Evolutionary conservation across 257 asterid genomes (phyloP), one percentile per base, ranked within the genome.

Genomic region (Petunia secreta): DNA sequence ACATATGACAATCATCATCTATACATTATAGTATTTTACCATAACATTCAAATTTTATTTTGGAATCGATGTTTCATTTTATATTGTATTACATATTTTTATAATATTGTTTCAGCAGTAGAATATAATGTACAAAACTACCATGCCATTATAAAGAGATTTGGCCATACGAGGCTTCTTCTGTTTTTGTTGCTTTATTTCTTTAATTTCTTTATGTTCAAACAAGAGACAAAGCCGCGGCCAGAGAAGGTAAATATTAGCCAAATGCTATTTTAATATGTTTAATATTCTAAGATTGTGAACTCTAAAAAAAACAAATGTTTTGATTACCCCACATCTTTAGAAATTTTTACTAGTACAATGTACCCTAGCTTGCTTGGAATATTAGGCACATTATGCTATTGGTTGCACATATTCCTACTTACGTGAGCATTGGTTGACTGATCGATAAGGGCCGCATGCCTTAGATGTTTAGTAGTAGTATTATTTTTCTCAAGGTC

Each of bases 201-300:
- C n/a, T n/a, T n/a, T n/a, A n/a, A n/a, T 71, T 10, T 48, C 34
- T 48, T 71, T 44, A 34, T 50, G 77, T 71, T 71, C 44, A 50
- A 71, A 71, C 44, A 71, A 71, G 34, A 25, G 5, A 48, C 25
- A 8, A 34, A 71, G n/a, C n/a, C n/a, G 16, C 13, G 13, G 62
- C 34, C n/a, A 48, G 9, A 48, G 43, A 67, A 48, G 44, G 59
- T 1, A 34, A 48, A 2, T 71, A 50, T 71, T 10, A 71, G 13
- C 5, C 60, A 48, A 48, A 25, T 71, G 44, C 0, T 46, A 11
- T 48, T 34, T 71, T 34, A 71, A 71, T 71, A 71, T 40, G 44
- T 71, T 71, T 0, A 48, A 48, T 6, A 71, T 48, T 71, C 44
- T 37, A 48, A 48, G 77, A 34, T 6, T 4, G 41, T 67, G 75